These are phyloP conservation scores for Alternaria arbusti DNA, from an alignment of 2,329 filamentous ascomycete genomes.

Conservation along the genomic window DNA sequence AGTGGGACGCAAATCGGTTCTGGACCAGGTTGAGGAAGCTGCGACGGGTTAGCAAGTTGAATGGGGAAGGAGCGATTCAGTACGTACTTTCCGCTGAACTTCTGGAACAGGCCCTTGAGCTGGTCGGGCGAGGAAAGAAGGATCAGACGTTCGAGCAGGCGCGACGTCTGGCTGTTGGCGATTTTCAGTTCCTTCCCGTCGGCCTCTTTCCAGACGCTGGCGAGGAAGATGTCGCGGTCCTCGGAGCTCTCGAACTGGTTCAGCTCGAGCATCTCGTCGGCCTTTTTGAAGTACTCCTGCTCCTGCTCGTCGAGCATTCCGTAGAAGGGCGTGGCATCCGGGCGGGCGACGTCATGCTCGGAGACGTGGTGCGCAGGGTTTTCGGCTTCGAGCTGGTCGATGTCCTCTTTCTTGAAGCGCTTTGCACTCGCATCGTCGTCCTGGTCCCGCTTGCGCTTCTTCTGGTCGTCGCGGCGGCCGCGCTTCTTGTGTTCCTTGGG, in stretches of 20 bases:
- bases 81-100: slow-evolving; percentile 76
- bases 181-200: slow-evolving; percentile 94
- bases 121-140: slow-evolving; percentile 78
- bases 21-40: slow-evolving; percentile 86
- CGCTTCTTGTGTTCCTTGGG: slow-evolving; percentile 66
- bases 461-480: slow-evolving; percentile 59
- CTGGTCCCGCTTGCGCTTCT: slow-evolving; percentile 54
- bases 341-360: slow-evolving; percentile 40
- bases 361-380: slow-evolving; percentile 26
- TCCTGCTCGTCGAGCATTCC: slow-evolving; percentile 92
- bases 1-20: slow-evolving; percentile 96
- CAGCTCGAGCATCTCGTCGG: slow-evolving; percentile 86
- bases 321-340: slow-evolving; percentile 77
- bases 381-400: slow-evolving; percentile 19
- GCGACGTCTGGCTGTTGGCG: slow-evolving; percentile 91
- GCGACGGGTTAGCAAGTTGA: slow-evolving; percentile 18
- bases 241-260: slow-evolving; percentile 84
- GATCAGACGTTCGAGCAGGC: slow-evolving; percentile 90
- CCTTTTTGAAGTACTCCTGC: slow-evolving; percentile 92
- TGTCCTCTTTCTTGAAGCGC: slow-evolving; percentile 35
- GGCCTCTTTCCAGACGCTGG: slow-evolving; percentile 85
- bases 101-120: slow-evolving; percentile 84
- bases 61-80: background rate
- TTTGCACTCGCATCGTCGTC: slow-evolving; percentile 46
- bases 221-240: slow-evolving; percentile 62